phyloP scores from a whole-genome alignment of 2,329 filamentous ascomycete species.

The Fulvia fulva region DNA sequence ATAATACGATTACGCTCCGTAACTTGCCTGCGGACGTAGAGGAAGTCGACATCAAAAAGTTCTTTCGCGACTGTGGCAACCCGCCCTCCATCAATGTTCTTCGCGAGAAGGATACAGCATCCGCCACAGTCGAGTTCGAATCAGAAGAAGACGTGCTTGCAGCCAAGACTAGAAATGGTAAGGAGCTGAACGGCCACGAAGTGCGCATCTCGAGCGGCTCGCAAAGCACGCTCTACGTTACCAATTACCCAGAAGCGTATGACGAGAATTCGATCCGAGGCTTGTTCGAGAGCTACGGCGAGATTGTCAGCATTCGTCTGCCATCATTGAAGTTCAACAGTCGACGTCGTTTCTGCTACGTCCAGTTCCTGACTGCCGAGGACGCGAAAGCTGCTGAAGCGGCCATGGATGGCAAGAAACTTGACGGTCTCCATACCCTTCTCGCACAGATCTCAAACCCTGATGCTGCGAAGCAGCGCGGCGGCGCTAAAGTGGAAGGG shows the following conservation, averaged over 20 bases:
- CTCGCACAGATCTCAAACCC: conserved; percentile 83
- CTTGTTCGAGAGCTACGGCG: conserved; percentile 69
- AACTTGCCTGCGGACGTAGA: conserved; percentile 68
- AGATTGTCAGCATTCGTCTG: conserved; percentile 80
- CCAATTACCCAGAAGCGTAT: conserved; percentile 79
- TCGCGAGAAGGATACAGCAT: conserved; percentile 58
- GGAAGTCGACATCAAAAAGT: conserved; percentile 73
- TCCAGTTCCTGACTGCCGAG: conserved; percentile 73
- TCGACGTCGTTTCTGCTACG: conserved; percentile 88
- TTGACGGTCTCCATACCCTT: conserved; percentile 67
- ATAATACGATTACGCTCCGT: conserved; percentile 77
- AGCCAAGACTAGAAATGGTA: conserved; percentile 76
- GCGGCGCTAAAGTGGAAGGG: conserved; percentile 78
- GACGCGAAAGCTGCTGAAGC: conserved; percentile 66
- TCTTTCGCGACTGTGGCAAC: conserved; percentile 85
- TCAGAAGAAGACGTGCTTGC: conserved; percentile 74
- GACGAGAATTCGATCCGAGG: conserved; percentile 66
- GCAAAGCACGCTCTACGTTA: conserved; percentile 78
- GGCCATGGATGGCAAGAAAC: conserved; percentile 63
- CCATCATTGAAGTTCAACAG: conserved; percentile 88
- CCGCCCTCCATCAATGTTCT: conserved; percentile 73
- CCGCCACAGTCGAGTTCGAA: conserved; percentile 81
- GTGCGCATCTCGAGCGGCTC: conserved; percentile 72
- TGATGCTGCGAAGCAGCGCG: conserved; percentile 68
- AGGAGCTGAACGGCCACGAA: conserved; percentile 68